Conservation (phyloP, 2,329 filamentous ascomycete genomes). For the Gnomoniopsis sp. region DNA sequence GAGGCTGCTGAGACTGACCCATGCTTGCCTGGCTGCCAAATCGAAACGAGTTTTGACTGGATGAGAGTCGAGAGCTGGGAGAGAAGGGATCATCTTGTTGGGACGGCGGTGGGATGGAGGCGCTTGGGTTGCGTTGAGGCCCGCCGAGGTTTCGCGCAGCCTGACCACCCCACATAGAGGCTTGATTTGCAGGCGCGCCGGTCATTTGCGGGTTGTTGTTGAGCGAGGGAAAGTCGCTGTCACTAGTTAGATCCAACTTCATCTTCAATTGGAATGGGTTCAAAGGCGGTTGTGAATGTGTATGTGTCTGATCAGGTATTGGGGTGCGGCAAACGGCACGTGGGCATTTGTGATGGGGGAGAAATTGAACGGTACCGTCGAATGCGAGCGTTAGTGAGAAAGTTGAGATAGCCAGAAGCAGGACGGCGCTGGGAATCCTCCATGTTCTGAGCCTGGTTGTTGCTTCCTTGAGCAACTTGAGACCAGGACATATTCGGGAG, state of each 20-base stretch:
- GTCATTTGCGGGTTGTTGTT: slow-evolving; percentile 50
- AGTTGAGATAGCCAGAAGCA: not conserved
- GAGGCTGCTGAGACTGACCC: slow-evolving; percentile 43
- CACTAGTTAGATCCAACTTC: slow-evolving; percentile 23
- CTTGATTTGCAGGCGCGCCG: slow-evolving; percentile 36
- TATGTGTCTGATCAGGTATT: not conserved
- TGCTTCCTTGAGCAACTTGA: slow-evolving; percentile 6
- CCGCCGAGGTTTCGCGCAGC: slow-evolving; percentile 46
- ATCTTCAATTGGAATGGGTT: not conserved
- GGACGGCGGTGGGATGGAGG: slow-evolving; percentile 47
- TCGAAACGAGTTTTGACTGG: slow-evolving; percentile 47
- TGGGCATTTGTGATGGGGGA: not conserved
- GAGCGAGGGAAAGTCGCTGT: slow-evolving; percentile 63
- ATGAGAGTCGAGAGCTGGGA: slow-evolving; percentile 32
- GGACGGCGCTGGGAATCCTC: not conserved
- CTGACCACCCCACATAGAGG: slow-evolving; percentile 53
- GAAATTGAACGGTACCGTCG: not conserved
- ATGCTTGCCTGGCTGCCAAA: slow-evolving; percentile 47
- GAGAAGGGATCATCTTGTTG: slow-evolving; percentile 47
- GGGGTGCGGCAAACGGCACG: not conserved
- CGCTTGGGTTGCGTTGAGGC: slow-evolving; percentile 48
- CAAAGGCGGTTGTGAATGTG: not conserved
- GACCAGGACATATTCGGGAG: slow-evolving; percentile 9
- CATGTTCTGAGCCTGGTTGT: not conserved
- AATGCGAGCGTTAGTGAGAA: not conserved